These are phyloP conservation scores for Trichoderma sp. DNA, from an alignment of 2,329 filamentous ascomycete genomes.

Conservation along the genomic window DNA sequence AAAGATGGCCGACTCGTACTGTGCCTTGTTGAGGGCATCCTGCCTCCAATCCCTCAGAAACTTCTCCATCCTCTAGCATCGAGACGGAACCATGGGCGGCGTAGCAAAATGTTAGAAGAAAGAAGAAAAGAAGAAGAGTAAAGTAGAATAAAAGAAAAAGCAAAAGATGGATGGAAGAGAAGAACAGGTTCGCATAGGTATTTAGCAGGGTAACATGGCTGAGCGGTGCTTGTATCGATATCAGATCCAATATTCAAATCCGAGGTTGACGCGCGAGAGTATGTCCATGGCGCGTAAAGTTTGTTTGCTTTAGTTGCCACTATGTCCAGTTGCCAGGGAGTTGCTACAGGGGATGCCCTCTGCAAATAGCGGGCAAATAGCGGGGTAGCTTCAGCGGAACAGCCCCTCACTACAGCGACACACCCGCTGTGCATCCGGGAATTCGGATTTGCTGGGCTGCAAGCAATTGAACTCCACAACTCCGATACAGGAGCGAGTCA, in stretches of 20 bases:
- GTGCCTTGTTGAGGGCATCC: conserved; percentile 91
- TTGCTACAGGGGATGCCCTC: conserved; percentile 25
- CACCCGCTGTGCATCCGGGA: background rate
- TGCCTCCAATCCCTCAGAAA: conserved; percentile 93
- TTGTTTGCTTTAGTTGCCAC: background rate
- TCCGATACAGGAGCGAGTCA: conserved; percentile 19
- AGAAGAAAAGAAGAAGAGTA: background rate
- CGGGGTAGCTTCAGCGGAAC: conserved; percentile 30
- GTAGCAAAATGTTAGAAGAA: background rate
- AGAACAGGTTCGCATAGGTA: background rate
- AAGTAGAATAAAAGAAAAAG: background rate
- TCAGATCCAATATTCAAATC: background rate
- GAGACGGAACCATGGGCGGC: background rate
- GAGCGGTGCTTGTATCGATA: background rate
- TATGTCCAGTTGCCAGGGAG: conserved; percentile 11
- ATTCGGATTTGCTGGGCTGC: background rate
- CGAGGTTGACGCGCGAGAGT: conserved; percentile 1
- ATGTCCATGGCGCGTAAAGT: conserved; percentile 1
- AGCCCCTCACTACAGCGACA: conserved; percentile 6
- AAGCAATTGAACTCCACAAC: background rate
- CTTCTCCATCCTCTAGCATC: conserved; percentile 67
- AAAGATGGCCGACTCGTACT: conserved; percentile 95
- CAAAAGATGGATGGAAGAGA: background rate
- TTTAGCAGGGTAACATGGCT: background rate
- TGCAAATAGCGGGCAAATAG: conserved; percentile 30